A percentile compares a stretch with the other conserved stretches of the same genome.
These are phyloP conservation scores for Gossypium davidsonii DNA, from an alignment of 441 rosid species.

Conservation along the genomic window DNA sequence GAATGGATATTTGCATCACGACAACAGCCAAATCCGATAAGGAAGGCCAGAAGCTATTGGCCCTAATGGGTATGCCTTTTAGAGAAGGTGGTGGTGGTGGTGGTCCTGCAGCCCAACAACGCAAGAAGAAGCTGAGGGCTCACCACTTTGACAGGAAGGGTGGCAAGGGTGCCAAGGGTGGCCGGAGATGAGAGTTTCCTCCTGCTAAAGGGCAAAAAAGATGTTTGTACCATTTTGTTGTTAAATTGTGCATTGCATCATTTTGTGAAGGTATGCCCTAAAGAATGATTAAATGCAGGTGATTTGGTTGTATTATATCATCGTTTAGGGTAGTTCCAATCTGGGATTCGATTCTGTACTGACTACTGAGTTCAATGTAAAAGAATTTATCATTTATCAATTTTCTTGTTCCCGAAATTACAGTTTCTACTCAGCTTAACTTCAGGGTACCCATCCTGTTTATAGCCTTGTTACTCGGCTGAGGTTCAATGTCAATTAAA, in stretches of 20 bases:
- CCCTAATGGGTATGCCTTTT: slow-evolving; percentile 95
- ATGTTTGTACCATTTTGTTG: neutral
- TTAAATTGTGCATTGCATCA: neutral
- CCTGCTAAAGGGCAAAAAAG: neutral
- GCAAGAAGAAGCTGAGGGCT: slow-evolving; percentile 76
- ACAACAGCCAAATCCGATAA: slow-evolving; percentile 70
- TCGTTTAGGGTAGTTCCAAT: neutral
- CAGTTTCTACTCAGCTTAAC: neutral
- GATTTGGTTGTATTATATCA: neutral
- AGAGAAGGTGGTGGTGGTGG: slow-evolving; percentile 56
- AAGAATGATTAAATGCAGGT: neutral
- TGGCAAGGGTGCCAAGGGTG: slow-evolving; percentile 31
- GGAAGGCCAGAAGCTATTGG: slow-evolving; percentile 71
- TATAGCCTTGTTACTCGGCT: neutral
- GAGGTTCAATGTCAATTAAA: neutral
- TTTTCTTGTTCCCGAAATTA: neutral
- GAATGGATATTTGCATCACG: slow-evolving; percentile 89
- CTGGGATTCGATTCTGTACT: neutral
- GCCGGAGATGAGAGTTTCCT: slow-evolving; percentile 34
- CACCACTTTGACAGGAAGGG: slow-evolving; percentile 75
- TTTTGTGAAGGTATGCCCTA: neutral
- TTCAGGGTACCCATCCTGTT: neutral
- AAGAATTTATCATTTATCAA: neutral
- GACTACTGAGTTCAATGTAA: neutral
- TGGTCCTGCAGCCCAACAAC: slow-evolving; percentile 15